Evolutionary conservation across 2,329 filamentous ascomycete species (phyloP), one percentile per base, ranked within the genome.

Genomic region (Fusarium acutatum): DNA sequence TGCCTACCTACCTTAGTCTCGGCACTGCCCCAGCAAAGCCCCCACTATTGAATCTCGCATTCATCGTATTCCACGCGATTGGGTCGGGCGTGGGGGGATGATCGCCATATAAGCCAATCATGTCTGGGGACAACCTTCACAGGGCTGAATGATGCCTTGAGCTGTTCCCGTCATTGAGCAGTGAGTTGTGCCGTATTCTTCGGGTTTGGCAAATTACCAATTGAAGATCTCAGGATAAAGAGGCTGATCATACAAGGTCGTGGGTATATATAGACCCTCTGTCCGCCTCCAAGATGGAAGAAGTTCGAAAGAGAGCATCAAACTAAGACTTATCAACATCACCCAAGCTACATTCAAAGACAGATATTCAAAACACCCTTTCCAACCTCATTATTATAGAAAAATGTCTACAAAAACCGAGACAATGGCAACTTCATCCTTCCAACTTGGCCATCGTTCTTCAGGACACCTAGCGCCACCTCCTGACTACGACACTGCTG

Each of bases 51-150:
- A 60, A 61, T 74, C 71, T 80, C 78, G 79, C 77, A 74, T 78
- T 78, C 77, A 59, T 80, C 79, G 79, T 80, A 79, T 80, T 78
- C 59, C 59, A 46, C 64, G 30, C 41, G 34, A 61, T 38, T 37
- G 37, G 50, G n/a, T 28, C n/a, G 3, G 11, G 4, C 26, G 67
- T 67, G 74, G 76, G 54, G 43, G 37, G 15, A 26, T 34, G 46
- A 70, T 66, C 47, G 43, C 2, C 1, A 22, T 17, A 43, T 17
- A 35, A 35, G 30, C 76, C 74, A 78, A 78, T 75, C 47, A 68
- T 28, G 14, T 17, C 8, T 20, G 22, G 34, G 34, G 22, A 47
- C 18, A 28, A 37, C 20, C 32, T 20, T 7, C 49, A 57, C 44
- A 74, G 64, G 67, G 63, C 71, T 74, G 71, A 69, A 69, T 15